Conservation (phyloP, 345 rosid species). For the Eucalyptus fibrosa region DNA sequence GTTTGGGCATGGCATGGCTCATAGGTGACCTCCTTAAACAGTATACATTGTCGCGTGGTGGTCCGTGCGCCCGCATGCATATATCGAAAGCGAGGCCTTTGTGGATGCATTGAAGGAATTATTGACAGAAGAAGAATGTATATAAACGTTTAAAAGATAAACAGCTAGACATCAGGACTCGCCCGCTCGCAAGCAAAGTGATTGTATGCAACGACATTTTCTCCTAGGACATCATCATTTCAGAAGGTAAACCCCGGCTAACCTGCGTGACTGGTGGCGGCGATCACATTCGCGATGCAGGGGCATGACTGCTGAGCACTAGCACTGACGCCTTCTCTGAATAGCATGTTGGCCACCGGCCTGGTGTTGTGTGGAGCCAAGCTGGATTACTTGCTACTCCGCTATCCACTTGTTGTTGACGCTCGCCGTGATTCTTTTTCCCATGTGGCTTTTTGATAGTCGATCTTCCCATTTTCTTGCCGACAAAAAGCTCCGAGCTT, state of each 20-base stretch:
- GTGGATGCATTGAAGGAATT: neutral
- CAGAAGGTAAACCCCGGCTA: neutral
- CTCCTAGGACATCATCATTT: neutral
- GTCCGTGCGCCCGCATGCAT: neutral
- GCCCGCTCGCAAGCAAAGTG: neutral
- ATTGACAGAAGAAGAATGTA: neutral
- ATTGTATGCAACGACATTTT: neutral
- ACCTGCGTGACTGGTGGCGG: neutral
- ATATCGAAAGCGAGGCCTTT: neutral
- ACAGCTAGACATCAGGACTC: neutral
- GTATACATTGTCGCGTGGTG: neutral
- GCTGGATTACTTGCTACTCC: conserved; percentile 5
- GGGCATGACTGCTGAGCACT: neutral
- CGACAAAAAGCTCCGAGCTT: conserved; percentile 39
- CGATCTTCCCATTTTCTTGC: conserved; percentile 36
- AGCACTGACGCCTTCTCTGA: conserved; percentile 4
- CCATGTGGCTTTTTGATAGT: conserved; percentile 18
- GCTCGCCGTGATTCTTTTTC: neutral
- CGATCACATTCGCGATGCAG: neutral
- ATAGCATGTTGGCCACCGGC: conserved; percentile 27
- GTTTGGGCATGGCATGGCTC: neutral
- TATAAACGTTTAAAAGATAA: neutral
- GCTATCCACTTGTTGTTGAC: conserved; percentile 3
- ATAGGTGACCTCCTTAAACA: neutral
- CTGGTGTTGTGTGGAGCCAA: conserved; percentile 51